phyloP scores from a whole-genome alignment of 140 eudicot species.

The Bidens hawaiensis region DNA sequence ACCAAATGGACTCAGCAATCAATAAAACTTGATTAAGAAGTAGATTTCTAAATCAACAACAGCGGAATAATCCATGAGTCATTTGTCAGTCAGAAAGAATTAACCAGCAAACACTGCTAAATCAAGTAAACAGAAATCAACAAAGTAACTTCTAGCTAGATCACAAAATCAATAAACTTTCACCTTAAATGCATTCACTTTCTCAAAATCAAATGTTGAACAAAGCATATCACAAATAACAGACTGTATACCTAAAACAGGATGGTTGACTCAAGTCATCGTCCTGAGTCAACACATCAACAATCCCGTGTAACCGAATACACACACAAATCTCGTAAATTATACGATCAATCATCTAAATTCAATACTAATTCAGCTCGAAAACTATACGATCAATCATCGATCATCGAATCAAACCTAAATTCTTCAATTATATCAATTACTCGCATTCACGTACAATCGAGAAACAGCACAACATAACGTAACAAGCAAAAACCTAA shows the following conservation, averaged over 20 bases:
- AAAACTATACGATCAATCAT: background rate
- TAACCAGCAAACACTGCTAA: background rate
- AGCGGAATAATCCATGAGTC: background rate
- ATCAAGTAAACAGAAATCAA: constrained; percentile 2
- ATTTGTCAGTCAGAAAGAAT: background rate
- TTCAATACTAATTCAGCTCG: constrained; percentile 9
- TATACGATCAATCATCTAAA: background rate
- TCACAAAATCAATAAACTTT: background rate
- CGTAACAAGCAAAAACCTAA: background rate
- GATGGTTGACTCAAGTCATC: constrained; percentile 32
- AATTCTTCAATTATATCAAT: background rate
- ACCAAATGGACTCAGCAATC: background rate
- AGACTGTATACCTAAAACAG: background rate
- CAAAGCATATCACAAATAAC: constrained; percentile 1
- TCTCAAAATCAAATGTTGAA: background rate
- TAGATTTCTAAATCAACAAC: background rate
- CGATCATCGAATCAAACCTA: background rate
- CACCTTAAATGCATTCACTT: background rate
- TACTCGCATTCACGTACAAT: constrained; percentile 16
- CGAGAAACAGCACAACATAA: background rate
- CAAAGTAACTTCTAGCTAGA: background rate
- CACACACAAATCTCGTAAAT: constrained; percentile 1
- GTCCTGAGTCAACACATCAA: constrained; percentile 15
- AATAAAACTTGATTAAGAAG: background rate
- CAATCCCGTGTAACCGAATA: background rate